These are phyloP conservation scores for Botrytis cinerea DNA, from an alignment of 2,329 filamentous ascomycete species.

Conservation along the genomic window DNA sequence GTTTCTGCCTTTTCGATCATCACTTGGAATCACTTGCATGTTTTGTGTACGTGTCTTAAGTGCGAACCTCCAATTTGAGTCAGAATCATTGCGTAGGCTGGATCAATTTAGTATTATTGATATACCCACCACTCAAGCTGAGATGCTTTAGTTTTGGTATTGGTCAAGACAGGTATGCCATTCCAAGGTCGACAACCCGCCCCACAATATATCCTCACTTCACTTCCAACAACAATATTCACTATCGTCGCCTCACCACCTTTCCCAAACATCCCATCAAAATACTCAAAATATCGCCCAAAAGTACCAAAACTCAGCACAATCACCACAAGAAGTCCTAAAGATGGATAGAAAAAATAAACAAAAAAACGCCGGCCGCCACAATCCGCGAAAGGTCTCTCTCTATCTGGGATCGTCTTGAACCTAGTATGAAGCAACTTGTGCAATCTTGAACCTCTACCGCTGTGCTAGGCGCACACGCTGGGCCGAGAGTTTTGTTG, in stretches of 20 bases:
- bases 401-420: slow-evolving; percentile 19
- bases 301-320: neutral
- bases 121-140: neutral
- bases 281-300: neutral
- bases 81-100: neutral
- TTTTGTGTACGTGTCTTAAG: neutral
- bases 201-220: slow-evolving; percentile 15
- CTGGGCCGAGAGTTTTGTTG: slow-evolving; percentile 1
- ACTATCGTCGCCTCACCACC: neutral
- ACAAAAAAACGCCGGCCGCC: slow-evolving; percentile 11
- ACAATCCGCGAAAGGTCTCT: slow-evolving; percentile 21
- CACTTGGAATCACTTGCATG: neutral
- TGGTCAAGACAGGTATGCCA: neutral
- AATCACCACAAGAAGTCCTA: neutral
- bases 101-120: neutral
- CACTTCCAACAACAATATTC: slow-evolving; percentile 2
- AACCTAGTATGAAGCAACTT: slow-evolving; percentile 2
- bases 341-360: neutral
- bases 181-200: neutral
- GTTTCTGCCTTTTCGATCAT: neutral
- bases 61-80: neutral
- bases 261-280: neutral
- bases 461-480: slow-evolving; percentile 9
- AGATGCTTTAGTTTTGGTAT: neutral
- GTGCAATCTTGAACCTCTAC: slow-evolving; percentile 17